phyloP scores from a whole-genome alignment of 768 basidiomycete species.

The Cytidiella melzeri region DNA sequence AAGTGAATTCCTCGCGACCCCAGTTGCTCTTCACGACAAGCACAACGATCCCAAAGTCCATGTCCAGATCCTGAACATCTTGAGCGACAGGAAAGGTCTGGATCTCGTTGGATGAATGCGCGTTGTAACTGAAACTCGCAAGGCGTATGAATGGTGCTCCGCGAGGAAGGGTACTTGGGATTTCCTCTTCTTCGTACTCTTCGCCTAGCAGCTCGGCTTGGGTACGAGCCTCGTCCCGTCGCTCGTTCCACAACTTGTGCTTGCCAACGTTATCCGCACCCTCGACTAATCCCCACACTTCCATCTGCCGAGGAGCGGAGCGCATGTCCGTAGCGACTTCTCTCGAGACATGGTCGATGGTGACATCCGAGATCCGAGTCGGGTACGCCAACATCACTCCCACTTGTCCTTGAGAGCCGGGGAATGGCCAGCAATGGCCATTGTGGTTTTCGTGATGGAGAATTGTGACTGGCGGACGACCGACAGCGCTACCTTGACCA shows the following conservation, averaged over 20 bases:
- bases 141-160: slow-evolving; percentile 34
- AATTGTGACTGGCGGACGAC: slow-evolving; percentile 80
- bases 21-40: slow-evolving; percentile 81
- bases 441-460: slow-evolving; percentile 80
- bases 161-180: slow-evolving; percentile 26
- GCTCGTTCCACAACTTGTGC: slow-evolving; percentile 47
- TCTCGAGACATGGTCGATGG: slow-evolving; percentile 80
- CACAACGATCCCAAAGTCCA: slow-evolving; percentile 84
- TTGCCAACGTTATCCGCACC: slow-evolving; percentile 64
- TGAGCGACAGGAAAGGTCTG: slow-evolving; percentile 45
- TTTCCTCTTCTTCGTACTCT: slow-evolving; percentile 12
- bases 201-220: slow-evolving; percentile 12
- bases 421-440: slow-evolving; percentile 94
- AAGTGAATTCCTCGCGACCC: slow-evolving; percentile 79
- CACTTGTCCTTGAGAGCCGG: slow-evolving; percentile 69
- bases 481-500: slow-evolving; percentile 55
- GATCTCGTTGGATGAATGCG: slow-evolving; percentile 32
- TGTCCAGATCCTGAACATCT: slow-evolving; percentile 59
- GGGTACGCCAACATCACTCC: slow-evolving; percentile 71
- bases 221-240: slow-evolving; percentile 26
- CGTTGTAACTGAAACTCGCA: slow-evolving; percentile 42
- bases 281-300: slow-evolving; percentile 88
- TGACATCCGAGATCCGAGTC: slow-evolving; percentile 58
- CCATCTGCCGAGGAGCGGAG: slow-evolving; percentile 80
- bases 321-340: slow-evolving; percentile 80